Percentiles rank a stretch among this genome's conserved stretches.
Evolutionary conservation across 208 protist species (phyloP).

Genomic region (Wallacemonas rigidus): DNA sequence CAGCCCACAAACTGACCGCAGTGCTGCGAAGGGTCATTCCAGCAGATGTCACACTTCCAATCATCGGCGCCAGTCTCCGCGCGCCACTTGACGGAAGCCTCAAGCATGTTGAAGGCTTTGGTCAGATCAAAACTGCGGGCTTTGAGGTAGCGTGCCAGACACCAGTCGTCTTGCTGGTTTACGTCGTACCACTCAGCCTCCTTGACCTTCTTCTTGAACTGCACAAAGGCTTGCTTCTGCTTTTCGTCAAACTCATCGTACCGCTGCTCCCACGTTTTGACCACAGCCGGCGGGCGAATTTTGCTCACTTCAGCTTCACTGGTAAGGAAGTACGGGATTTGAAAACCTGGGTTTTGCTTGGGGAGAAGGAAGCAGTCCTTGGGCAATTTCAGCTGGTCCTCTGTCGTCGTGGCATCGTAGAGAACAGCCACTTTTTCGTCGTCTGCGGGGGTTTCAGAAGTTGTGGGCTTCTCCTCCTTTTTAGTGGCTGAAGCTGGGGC

Average conservation of each 20-base stretch:
- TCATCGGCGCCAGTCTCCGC: conserved; percentile 54
- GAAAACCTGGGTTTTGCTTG: conserved; percentile 75
- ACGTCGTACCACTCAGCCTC: conserved; percentile 60
- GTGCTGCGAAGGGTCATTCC: conserved; percentile 70
- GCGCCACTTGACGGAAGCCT: conserved; percentile 70
- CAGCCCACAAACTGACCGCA: conserved; percentile 84
- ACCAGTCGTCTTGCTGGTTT: conserved; percentile 60
- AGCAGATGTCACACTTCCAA: conserved; percentile 59
- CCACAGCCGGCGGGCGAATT: conserved; percentile 69
- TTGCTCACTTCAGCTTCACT: conserved; percentile 52
- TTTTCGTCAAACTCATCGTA: conserved; percentile 46
- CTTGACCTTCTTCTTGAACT: conserved; percentile 47
- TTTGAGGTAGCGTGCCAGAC: conserved; percentile 67
- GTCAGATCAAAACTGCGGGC: conserved; percentile 67
- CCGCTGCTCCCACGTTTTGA: conserved; percentile 80
- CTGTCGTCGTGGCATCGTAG: conserved; percentile 13
- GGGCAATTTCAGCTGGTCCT: conserved; percentile 39
- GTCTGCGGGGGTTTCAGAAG: background rate
- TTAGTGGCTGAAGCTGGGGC: background rate
- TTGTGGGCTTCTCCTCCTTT: background rate
- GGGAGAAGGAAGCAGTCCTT: conserved; percentile 69
- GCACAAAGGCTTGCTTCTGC: conserved; percentile 35
- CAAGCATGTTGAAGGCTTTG: conserved; percentile 71
- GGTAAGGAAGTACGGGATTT: conserved; percentile 78
- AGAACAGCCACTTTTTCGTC: conserved; percentile 9